Conservation (phyloP, 2,329 filamentous ascomycete species). For the Sclerotinia trifoliorum region DNA sequence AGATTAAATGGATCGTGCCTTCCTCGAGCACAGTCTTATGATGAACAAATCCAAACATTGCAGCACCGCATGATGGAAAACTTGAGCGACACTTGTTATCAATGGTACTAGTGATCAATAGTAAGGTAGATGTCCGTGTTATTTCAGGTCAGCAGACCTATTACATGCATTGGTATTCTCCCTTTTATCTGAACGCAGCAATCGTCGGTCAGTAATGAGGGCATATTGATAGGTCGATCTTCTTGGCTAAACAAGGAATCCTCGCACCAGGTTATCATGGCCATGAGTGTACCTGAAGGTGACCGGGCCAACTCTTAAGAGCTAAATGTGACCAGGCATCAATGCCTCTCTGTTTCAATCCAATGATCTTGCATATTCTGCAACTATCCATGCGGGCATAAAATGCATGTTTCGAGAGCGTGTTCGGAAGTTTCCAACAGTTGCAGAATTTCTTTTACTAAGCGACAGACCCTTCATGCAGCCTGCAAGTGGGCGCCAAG, state of each 20-base stretch:
- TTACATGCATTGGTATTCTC: neutral
- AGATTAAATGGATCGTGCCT: neutral
- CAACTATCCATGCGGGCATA: neutral
- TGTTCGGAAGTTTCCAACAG: constrained; percentile 6
- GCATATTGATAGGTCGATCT: constrained; percentile 13
- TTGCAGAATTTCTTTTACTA: neutral
- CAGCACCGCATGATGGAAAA: neutral
- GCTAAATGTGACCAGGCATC: constrained; percentile 2
- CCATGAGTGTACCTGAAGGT: neutral
- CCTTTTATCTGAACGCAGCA: neutral
- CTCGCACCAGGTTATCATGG: neutral
- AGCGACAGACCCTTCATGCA: constrained; percentile 19
- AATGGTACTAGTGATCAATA: constrained; percentile 11
- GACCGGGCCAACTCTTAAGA: neutral
- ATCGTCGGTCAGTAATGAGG: neutral
- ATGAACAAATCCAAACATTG: neutral
- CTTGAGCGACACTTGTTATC: neutral
- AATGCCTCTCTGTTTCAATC: neutral
- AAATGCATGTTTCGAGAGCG: neutral
- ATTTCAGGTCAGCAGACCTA: constrained; percentile 9
- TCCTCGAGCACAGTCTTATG: neutral
- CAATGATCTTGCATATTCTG: neutral
- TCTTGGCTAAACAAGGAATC: neutral
- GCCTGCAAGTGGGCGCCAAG: constrained; percentile 4
- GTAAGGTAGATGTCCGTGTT: constrained; percentile 16